phyloP scores from a whole-genome alignment of 2,329 filamentous ascomycete species.

The Albophoma yamanashiensis region DNA sequence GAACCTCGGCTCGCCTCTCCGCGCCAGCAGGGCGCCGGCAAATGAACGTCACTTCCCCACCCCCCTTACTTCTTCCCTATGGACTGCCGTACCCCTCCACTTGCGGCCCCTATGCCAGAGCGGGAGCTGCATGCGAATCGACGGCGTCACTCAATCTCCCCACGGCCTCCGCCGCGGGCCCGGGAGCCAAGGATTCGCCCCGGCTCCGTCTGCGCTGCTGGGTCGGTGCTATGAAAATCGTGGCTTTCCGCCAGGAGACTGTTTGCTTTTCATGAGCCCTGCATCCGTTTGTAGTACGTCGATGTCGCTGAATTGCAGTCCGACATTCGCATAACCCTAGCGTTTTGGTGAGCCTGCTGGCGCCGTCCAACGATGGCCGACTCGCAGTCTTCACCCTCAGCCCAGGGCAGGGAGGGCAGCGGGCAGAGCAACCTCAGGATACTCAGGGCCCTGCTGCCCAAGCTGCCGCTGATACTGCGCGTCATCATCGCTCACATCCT shows the following conservation, averaged over 20 bases:
- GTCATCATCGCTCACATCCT: constrained; percentile 54
- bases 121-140: not conserved
- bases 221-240: not conserved
- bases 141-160: not conserved
- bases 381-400: not conserved
- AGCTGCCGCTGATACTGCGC: constrained; percentile 51
- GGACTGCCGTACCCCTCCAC: too few relatives aligned
- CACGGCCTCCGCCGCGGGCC: not conserved
- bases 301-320: not conserved
- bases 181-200: not conserved
- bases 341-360: not conserved
- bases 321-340: not conserved
- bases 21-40: not conserved
- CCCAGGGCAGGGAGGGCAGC: not conserved
- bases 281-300: not conserved
- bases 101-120: not conserved
- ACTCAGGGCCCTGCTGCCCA: constrained; percentile 31
- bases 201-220: not conserved
- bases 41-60: not conserved
- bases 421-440: constrained; percentile 5
- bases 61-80: too few relatives aligned
- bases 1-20: not conserved
- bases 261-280: not conserved
- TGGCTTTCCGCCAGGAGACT: not conserved
- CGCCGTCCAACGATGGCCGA: not conserved